A percentile compares a stretch with the other conserved stretches of the same genome.
phyloP scores from a whole-genome alignment of 148 eudicot genomes.

The Hydrangea macrophylla region DNA sequence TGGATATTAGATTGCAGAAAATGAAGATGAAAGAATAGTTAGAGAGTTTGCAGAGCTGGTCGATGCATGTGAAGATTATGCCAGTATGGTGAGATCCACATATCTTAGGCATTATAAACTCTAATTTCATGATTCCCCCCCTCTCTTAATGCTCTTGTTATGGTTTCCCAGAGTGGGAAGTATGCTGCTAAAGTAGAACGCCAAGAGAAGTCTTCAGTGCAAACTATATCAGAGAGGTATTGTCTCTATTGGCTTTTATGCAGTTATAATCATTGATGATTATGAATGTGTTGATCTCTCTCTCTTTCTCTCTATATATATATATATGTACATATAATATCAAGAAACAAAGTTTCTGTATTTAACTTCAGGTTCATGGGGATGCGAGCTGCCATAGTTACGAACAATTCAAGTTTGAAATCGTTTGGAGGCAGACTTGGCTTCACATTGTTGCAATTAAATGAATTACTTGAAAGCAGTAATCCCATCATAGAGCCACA shows the following conservation, averaged over 20 bases:
- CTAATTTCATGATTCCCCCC: neutral
- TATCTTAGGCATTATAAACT: slow-evolving; percentile 2
- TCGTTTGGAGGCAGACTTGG: slow-evolving; percentile 65
- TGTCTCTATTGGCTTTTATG: neutral
- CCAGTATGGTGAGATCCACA: slow-evolving; percentile 28
- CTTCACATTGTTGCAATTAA: slow-evolving; percentile 36
- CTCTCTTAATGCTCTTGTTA: slow-evolving; percentile 10
- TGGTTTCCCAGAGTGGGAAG: slow-evolving; percentile 33
- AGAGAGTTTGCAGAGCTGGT: slow-evolving; percentile 71
- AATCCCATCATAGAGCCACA: slow-evolving; percentile 13
- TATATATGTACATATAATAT: neutral
- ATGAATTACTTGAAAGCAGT: slow-evolving; percentile 27
- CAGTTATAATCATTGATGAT: neutral
- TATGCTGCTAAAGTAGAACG: slow-evolving; percentile 19
- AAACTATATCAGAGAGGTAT: slow-evolving; percentile 67
- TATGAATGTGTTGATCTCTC: too few species aligned
- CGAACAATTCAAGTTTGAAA: slow-evolving; percentile 43
- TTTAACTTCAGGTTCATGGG: slow-evolving; percentile 81
- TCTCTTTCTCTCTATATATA: too few species aligned
- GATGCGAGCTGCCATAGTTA: slow-evolving; percentile 71
- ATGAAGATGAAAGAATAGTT: slow-evolving; percentile 50
- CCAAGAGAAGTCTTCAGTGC: slow-evolving; percentile 24
- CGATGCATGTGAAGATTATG: slow-evolving; percentile 60
- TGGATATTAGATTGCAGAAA: slow-evolving; percentile 44
- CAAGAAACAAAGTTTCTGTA: slow-evolving; percentile 8